phyloP scores from a whole-genome alignment of 1,139 yeast genomes.

The Meyerozyma elateridarum region DNA sequence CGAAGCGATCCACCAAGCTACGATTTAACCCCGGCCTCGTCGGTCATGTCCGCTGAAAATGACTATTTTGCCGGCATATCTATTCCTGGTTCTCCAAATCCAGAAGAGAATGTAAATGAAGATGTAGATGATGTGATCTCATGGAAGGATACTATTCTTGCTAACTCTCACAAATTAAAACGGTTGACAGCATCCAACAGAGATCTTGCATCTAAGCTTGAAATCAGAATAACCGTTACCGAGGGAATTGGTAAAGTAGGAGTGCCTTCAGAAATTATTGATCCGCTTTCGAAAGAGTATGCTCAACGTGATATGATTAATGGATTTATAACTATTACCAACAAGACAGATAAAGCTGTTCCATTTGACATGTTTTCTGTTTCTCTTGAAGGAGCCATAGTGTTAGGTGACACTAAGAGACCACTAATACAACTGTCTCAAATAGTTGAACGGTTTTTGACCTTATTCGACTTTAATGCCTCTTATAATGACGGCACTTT shows the following conservation, averaged over 20 bases:
- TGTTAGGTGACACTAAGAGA: conserved; percentile 19
- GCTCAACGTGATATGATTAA: conserved; percentile 38
- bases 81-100: conserved; percentile 19
- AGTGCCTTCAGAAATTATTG: conserved; percentile 24
- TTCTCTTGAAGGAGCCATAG: conserved; percentile 31
- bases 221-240: conserved; percentile 27
- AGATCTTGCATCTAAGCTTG: conserved; percentile 23
- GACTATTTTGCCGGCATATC: conserved; percentile 19
- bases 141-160: conserved; percentile 30
- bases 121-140: conserved; percentile 13
- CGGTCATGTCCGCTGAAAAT: conserved; percentile 13
- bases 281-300: conserved; percentile 28
- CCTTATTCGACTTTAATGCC: conserved; percentile 41
- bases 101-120: conserved; percentile 9
- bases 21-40: conserved; percentile 24
- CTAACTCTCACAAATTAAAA: conserved; percentile 33
- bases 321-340: conserved; percentile 35
- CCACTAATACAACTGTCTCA: conserved; percentile 16
- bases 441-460: conserved; percentile 20
- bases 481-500: conserved; percentile 38
- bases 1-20: conserved; percentile 34
- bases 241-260: conserved; percentile 29
- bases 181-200: conserved; percentile 28
- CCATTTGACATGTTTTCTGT: conserved; percentile 41
- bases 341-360: conserved; percentile 23